Evolutionary conservation across 2,329 filamentous ascomycete genomes (phyloP).

Genomic region (Ilyonectria robusta): DNA sequence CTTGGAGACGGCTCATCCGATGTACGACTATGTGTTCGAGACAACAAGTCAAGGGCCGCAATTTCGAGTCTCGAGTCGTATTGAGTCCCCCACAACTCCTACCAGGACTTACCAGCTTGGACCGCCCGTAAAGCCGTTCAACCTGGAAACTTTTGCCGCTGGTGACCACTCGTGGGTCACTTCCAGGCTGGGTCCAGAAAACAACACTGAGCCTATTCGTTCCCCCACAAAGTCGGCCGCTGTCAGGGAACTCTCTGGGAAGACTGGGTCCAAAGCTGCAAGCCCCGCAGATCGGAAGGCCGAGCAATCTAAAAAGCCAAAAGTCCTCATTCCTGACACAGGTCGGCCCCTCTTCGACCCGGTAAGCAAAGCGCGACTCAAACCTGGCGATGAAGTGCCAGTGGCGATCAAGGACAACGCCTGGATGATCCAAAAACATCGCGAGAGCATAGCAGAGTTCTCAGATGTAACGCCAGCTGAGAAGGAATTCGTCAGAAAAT

Average conservation of each 20-base stretch:
- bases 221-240: conserved; percentile 42
- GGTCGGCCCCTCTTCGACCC: conserved; percentile 70
- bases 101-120: conserved; percentile 60
- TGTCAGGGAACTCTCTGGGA: conserved; percentile 44
- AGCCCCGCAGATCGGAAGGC: conserved; percentile 23
- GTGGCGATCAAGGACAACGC: conserved; percentile 60
- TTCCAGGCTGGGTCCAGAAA: conserved; percentile 57
- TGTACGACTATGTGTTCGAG: conserved; percentile 60
- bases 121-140: conserved; percentile 59
- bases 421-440: conserved; percentile 73
- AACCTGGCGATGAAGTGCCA: conserved; percentile 64
- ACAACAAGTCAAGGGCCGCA: conserved; percentile 55
- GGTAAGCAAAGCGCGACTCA: conserved; percentile 67
- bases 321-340: conserved; percentile 63
- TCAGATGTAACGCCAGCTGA: conserved; percentile 68
- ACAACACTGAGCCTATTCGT: conserved; percentile 44
- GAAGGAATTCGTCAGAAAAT: conserved; percentile 71
- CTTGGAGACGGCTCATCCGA: conserved; percentile 60
- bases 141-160: conserved; percentile 59
- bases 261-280: conserved; percentile 35
- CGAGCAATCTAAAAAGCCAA: conserved; percentile 38
- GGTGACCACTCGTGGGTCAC: conserved; percentile 64
- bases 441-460: conserved; percentile 70
- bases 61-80: conserved; percentile 56
- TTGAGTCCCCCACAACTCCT: conserved; percentile 48